Base-by-base conservation (phyloP, 495 filamentous ascomycete species). In the Astrothelium subdiscretum region DNA sequence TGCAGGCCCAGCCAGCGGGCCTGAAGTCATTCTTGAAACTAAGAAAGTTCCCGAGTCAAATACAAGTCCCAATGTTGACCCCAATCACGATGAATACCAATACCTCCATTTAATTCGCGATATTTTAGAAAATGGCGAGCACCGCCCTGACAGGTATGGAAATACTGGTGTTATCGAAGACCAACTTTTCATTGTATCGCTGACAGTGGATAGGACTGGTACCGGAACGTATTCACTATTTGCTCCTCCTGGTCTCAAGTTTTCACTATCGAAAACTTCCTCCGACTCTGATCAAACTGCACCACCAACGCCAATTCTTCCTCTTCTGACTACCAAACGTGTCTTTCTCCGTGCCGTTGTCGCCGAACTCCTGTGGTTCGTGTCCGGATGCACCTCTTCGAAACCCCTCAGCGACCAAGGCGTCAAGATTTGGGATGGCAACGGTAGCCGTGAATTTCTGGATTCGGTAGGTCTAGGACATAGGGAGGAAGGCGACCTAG, bases 351-450 rank as follows among this genome's bases (percentile, higher is more conserved):
- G 89, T 64, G 94, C 91, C 71, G 85, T 98, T 42, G 79, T 97
- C 68, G 87, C 86, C 67, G 94, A 98, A 72, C 88, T 98, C 20
- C 87, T 98, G 68, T 98, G 94, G 94, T 97, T 98, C 77, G 84
- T 98, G 70, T 79, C 81, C 31, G 92, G 90, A 71, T 80, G 74
- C 62, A 97, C 94, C 1, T 92, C 89, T 3, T 88, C 88, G 0
- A 68, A 80, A 2, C 77, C 90, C 0, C 86, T 97, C 26, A 85
- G 82, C 51, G 81, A 81, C 11, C 82, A 85, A 12, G 89, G 90
- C 13, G 83, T 97, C 68, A 95, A 95, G 73, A 97, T 98, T 77
- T 98, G 94, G 94, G 94, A 98, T 74, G 90, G 89, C 70, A 97
- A 98, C 71, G 94, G 92, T 62, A 88, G 84, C 59, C 92, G 94